These are phyloP conservation scores for Aureobasidium sp. DNA, from an alignment of 2,329 filamentous ascomycete genomes.

Conservation along the genomic window DNA sequence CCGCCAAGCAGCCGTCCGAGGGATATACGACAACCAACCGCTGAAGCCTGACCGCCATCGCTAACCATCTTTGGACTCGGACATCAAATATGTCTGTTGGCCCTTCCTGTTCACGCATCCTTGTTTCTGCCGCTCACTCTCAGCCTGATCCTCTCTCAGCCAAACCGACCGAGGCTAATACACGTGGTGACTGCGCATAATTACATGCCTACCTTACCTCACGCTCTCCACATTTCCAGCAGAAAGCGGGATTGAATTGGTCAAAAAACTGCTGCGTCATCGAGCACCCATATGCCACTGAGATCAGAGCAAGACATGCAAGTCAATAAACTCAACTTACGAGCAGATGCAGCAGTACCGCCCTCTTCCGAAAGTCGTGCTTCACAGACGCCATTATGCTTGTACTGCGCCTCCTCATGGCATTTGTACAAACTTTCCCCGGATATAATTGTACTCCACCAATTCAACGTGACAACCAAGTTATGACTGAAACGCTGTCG, in stretches of 20 bases:
- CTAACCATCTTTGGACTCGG: background rate
- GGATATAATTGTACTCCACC: background rate
- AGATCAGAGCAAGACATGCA: background rate
- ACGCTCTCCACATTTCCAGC: background rate
- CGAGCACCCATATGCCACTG: background rate
- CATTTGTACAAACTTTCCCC: background rate
- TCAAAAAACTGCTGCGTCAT: background rate
- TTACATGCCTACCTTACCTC: background rate
- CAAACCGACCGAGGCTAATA: background rate
- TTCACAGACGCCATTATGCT: background rate
- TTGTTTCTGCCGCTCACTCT: background rate
- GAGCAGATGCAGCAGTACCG: background rate
- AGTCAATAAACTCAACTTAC: slow-evolving; percentile 3
- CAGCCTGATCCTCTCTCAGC: background rate
- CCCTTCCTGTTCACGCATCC: background rate
- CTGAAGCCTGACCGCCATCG: background rate
- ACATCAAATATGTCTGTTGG: background rate
- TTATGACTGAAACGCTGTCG: background rate
- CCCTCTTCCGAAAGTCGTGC: background rate
- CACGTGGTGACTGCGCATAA: background rate
- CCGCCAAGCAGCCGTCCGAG: background rate
- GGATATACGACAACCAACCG: background rate
- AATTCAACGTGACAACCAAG: background rate
- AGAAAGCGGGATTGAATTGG: background rate
- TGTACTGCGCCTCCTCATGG: background rate